Percentiles rank a stretch among this genome's conserved stretches.
phyloP scores from a whole-genome alignment of 306 rosid species.

The Lathyrus aphaca region DNA sequence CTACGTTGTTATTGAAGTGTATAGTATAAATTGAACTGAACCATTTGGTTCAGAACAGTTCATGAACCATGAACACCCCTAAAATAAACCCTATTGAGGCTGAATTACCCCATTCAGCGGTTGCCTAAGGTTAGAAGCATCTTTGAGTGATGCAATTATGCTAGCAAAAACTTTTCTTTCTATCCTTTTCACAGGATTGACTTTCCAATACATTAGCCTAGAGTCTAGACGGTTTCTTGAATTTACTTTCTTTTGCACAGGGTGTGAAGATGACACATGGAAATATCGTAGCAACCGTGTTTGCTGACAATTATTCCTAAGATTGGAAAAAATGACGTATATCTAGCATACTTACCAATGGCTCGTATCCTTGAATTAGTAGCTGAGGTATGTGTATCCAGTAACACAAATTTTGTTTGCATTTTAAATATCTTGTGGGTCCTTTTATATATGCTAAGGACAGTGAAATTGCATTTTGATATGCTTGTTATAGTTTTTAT shows the following conservation, averaged over 20 bases:
- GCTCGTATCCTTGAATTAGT: conserved; percentile 98
- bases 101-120: conserved; percentile 81
- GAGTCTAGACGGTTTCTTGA: conserved; percentile 9
- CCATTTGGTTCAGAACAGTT: too few relatives aligned
- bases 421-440: too few relatives aligned
- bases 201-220: too few relatives aligned
- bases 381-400: conserved; percentile 77
- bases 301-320: conserved; percentile 89
- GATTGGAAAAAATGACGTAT: conserved; percentile 72
- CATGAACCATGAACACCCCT: too few relatives aligned
- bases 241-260: conserved; percentile 50
- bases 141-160: conserved; percentile 30
- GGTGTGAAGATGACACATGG: conserved; percentile 99
- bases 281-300: conserved; percentile 82
- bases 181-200: too few relatives aligned
- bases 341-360: conserved; percentile 87
- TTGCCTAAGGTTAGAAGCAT: conserved; percentile 84
- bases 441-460: too few relatives aligned
- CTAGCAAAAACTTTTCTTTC: conserved; percentile 20
- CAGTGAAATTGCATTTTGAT: too few relatives aligned
- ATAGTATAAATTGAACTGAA: too few relatives aligned
- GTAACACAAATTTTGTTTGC: conserved; percentile 20
- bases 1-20: too few relatives aligned
- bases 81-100: conserved; percentile 63
- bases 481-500: too few relatives aligned